A percentile compares a stretch with the other conserved stretches of the same genome.
Evolutionary conservation across 148 eudicot species (phyloP).

Genomic region (Oxyria digyna): DNA sequence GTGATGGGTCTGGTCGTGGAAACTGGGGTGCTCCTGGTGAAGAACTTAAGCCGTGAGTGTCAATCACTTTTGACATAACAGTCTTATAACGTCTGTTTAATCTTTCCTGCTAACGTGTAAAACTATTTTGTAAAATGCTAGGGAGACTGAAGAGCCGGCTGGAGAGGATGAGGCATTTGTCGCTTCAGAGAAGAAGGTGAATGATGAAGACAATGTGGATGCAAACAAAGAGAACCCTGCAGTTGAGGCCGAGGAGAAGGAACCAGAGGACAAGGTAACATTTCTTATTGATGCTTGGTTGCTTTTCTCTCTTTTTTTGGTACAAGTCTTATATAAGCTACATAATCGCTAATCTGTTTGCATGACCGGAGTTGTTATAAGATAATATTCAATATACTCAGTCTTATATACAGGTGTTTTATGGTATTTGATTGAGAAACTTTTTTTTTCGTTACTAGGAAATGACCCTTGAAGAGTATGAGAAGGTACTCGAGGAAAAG

Average conservation of each 20-base stretch:
- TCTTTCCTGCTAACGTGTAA: neutral
- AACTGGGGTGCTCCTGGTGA: constrained; percentile 83
- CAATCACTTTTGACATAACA: neutral
- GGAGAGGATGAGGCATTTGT: constrained; percentile 44
- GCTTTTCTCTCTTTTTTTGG: neutral
- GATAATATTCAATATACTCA: too few relatives aligned
- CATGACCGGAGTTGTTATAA: neutral
- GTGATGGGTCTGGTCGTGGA: constrained; percentile 91
- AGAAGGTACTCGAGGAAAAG: constrained; percentile 78
- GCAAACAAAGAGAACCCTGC: constrained; percentile 49
- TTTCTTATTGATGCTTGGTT: neutral
- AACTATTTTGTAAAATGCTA: constrained; percentile 7
- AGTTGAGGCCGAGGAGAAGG: constrained; percentile 69
- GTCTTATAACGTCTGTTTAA: too few relatives aligned
- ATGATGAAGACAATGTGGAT: constrained; percentile 40
- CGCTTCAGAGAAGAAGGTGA: constrained; percentile 36
- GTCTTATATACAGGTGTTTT: neutral
- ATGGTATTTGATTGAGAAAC: neutral
- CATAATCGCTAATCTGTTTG: neutral
- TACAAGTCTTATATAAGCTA: neutral
- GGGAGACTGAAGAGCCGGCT: constrained; percentile 50
- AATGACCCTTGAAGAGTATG: constrained; percentile 89
- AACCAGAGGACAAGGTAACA: constrained; percentile 71
- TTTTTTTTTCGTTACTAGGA: constrained; percentile 25
- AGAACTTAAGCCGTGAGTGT: constrained; percentile 59